Conservation (phyloP, 1,139 yeast species). For the Saccharomyces hybrid region DNA sequence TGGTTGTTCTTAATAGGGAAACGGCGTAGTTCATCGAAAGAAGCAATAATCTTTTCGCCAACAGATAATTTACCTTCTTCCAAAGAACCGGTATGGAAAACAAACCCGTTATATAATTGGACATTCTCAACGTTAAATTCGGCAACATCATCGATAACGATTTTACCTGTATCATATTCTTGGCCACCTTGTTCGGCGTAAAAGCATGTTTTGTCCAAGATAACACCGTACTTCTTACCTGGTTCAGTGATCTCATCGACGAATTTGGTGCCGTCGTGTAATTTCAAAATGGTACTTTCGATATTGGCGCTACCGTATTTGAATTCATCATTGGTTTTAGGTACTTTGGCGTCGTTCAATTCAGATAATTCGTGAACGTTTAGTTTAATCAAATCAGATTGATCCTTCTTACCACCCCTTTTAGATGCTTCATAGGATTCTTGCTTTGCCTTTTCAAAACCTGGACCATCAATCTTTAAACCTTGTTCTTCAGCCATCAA, state of each 20-base stretch:
- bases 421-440: slow-evolving; percentile 93
- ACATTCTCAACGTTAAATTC: slow-evolving; percentile 89
- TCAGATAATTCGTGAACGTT: slow-evolving; percentile 83
- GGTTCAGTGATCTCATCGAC: slow-evolving; percentile 40
- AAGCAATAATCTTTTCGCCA: slow-evolving; percentile 69
- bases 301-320: slow-evolving; percentile 65
- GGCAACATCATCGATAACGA: slow-evolving; percentile 77
- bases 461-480: slow-evolving; percentile 83
- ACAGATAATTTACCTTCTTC: slow-evolving; percentile 67
- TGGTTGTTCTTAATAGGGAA: slow-evolving; percentile 97
- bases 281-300: slow-evolving; percentile 57
- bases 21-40: slow-evolving; percentile 88
- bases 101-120: slow-evolving; percentile 89
- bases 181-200: slow-evolving; percentile 99
- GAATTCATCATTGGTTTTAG: slow-evolving; percentile 73
- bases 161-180: slow-evolving; percentile 88
- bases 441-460: slow-evolving; percentile 80
- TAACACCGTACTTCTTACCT: slow-evolving; percentile 61
- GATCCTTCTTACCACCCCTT: slow-evolving; percentile 68
- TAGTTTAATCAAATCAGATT: slow-evolving; percentile 56
- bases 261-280: slow-evolving; percentile 63
- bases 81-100: slow-evolving; percentile 83
- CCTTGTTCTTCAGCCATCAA: slow-evolving; percentile 98
- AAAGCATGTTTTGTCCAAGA: slow-evolving; percentile 85
- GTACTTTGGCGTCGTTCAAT: slow-evolving; percentile 49